Conservation (phyloP, 2,329 filamentous ascomycete genomes). For the Stemphylium beticola region DNA sequence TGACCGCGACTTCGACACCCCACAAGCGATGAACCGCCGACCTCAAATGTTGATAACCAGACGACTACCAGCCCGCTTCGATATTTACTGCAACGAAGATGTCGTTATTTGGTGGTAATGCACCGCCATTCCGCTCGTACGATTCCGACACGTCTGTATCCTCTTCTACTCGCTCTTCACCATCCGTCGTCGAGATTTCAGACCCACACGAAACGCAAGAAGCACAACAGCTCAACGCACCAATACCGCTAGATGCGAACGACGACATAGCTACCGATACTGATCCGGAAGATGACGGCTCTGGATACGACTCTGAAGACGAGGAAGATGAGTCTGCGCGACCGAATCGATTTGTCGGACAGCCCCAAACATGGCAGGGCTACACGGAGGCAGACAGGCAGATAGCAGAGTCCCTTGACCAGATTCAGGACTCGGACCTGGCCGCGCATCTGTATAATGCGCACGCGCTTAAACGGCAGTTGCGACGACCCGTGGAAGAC, state of each 20-base stretch:
- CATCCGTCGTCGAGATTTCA: slow-evolving; percentile 6
- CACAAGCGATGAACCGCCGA: slow-evolving; percentile 9
- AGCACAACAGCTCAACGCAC: slow-evolving; percentile 12
- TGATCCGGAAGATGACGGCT: slow-evolving; percentile 16
- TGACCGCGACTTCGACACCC: slow-evolving; percentile 5
- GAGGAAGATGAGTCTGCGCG: slow-evolving; percentile 23
- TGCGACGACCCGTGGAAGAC: slow-evolving; percentile 23
- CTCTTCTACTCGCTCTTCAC: slow-evolving; percentile 10
- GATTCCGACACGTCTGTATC: slow-evolving; percentile 17
- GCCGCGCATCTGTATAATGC: slow-evolving; percentile 80
- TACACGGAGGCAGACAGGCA: slow-evolving; percentile 68
- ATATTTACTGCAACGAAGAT: slow-evolving; percentile 38
- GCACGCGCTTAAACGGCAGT: slow-evolving; percentile 68
- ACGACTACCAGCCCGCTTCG: slow-evolving; percentile 10
- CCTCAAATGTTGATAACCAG: background rate
- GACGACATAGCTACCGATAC: slow-evolving; percentile 27
- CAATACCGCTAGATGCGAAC: slow-evolving; percentile 4
- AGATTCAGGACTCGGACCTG: slow-evolving; percentile 70
- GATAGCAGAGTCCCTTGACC: slow-evolving; percentile 68
- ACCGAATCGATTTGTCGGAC: slow-evolving; percentile 76
- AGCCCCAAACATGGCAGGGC: slow-evolving; percentile 68
- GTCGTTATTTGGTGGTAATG: slow-evolving; percentile 47
- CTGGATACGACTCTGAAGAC: slow-evolving; percentile 7
- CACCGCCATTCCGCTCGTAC: slow-evolving; percentile 15
- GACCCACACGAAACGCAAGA: slow-evolving; percentile 12